Evolutionary conservation across 2,329 filamentous ascomycete species (phyloP).

Genomic region (Epichloe uncinata): DNA sequence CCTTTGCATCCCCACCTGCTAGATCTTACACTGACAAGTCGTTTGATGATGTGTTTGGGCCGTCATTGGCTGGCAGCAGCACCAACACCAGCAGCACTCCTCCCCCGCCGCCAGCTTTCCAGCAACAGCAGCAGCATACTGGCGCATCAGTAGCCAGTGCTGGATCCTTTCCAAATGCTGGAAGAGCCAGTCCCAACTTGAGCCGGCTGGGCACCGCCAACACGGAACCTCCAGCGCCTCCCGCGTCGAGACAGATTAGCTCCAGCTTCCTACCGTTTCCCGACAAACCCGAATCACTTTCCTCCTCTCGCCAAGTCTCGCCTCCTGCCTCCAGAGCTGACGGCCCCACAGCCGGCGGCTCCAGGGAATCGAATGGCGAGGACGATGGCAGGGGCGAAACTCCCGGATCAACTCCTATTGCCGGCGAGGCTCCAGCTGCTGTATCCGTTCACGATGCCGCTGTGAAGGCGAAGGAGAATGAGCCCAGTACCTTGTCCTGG

Average conservation of each 20-base stretch:
- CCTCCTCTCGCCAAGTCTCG: constrained; percentile 66
- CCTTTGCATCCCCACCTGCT: constrained; percentile 35
- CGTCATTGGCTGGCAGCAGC: constrained; percentile 33
- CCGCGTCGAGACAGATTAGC: constrained; percentile 64
- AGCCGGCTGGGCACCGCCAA: constrained; percentile 46
- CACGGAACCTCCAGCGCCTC: constrained; percentile 46
- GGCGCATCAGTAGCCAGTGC: constrained; percentile 41
- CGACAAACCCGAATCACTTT: constrained; percentile 52
- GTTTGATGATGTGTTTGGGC: constrained; percentile 80
- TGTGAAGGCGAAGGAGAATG: constrained; percentile 9
- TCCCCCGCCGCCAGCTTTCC: constrained; percentile 28
- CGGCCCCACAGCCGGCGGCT: constrained; percentile 27
- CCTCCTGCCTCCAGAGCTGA: constrained; percentile 48
- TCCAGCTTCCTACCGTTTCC: constrained; percentile 63
- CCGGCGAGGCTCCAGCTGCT: constrained; percentile 13
- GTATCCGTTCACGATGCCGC: constrained; percentile 8
- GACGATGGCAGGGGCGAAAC: constrained; percentile 12
- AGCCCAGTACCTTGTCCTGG: constrained; percentile 3
- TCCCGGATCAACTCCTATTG: constrained; percentile 15
- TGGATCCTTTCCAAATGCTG: constrained; percentile 30
- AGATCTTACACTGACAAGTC: constrained; percentile 47
- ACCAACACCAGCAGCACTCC: constrained; percentile 17
- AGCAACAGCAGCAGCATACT: constrained; percentile 44
- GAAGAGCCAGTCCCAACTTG: constrained; percentile 50
- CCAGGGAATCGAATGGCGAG: constrained; percentile 9